Base-by-base conservation (phyloP, 164 flowering plant species). In the Echeveria elegans region DNA sequence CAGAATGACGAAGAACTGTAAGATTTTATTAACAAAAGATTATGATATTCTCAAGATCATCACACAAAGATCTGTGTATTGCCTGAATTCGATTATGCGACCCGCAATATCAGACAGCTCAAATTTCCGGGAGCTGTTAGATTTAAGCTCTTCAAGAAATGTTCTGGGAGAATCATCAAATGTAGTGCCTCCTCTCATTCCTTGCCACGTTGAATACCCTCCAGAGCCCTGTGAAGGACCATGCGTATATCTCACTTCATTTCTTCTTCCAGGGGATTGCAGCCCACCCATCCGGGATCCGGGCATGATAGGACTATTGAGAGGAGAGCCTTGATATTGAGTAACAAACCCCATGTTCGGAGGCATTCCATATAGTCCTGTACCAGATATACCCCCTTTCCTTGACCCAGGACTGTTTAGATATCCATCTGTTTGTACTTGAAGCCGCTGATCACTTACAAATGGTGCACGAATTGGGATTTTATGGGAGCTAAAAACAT, bases 81-180 rank as follows among this genome's bases (percentile, higher is more conserved):
- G 68, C 98, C 98, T 92, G 85, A 84, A 87, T 70, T 92, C 95
- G 74, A 86, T 85, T 73, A 89, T 83, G 65, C 79, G 91, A 36
- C 96, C 95, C 19, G 84, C 69, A 71, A 92, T 82, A 66, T 87
- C 95, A 18, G 93, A 83, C 19, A 92, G 88, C 45, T 88, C 96
- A 70, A 92, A 80, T 71, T 76, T 84, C 11, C 79, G 74, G 6
- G 83, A 73, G 69, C 77, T 85, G 75, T 79, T 76, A 23, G 89
- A 78, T 79, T 86, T 92, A 66, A 92, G 71, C 66, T 88, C 96
- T 73, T 92, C 95, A 64, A 90, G 92, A 74, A 88, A 84, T 52
- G 88, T 77, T 75, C 60, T 71, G 67, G 81, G 87, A 36, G 85
- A 74, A 62, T 85, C 89, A 72, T 81, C 80, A 68, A 74, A 71